Conservation (phyloP, 148 eudicot species). For the Arctostaphylos glauca region DNA sequence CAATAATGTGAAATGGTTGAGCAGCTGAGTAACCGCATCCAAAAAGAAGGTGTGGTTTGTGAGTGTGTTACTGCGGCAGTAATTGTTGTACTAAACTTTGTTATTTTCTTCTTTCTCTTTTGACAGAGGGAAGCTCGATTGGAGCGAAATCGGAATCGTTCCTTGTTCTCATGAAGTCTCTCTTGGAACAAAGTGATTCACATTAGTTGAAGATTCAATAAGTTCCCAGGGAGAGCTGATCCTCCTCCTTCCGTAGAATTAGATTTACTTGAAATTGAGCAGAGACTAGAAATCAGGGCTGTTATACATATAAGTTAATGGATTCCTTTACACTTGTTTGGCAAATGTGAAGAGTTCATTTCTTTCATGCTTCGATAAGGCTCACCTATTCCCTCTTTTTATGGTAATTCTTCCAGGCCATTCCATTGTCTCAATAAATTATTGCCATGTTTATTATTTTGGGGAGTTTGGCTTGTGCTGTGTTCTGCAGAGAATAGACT, state of each 20-base stretch:
- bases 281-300: background rate
- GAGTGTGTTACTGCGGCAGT: background rate
- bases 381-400: background rate
- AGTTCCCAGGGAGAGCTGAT: background rate
- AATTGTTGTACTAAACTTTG: background rate
- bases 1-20: background rate
- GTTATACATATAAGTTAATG: slow-evolving; percentile 7
- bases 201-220: background rate
- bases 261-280: background rate
- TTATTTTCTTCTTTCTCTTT: slow-evolving; percentile 4
- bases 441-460: background rate
- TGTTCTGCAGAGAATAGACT: background rate
- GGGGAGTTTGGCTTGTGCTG: background rate
- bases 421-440: background rate
- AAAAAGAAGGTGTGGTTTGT: background rate
- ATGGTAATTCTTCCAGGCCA: background rate
- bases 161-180: slow-evolving; percentile 56
- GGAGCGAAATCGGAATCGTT: slow-evolving; percentile 67
- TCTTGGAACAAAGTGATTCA: slow-evolving; percentile 12
- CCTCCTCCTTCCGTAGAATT: background rate
- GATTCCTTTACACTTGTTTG: slow-evolving; percentile 7
- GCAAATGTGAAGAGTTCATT: background rate
- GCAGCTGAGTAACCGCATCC: background rate
- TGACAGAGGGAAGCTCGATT: slow-evolving; percentile 82
- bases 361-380: background rate